Percentiles rank a stretch among this genome's conserved stretches.
Evolutionary conservation across 805 yeast genomes (phyloP).

Genomic region (Scheffersomyces coipomensis): DNA sequence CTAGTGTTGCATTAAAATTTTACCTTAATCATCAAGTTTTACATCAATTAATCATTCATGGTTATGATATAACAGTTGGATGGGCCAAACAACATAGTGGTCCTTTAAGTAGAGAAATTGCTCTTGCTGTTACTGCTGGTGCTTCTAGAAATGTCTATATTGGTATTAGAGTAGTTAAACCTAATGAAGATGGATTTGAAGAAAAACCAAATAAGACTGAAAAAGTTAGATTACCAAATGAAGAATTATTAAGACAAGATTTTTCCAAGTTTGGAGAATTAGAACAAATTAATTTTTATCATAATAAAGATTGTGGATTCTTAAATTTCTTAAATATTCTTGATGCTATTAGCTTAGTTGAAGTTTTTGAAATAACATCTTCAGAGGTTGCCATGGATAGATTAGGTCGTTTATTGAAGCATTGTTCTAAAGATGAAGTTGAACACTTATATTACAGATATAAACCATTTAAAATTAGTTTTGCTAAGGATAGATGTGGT

Average conservation of each 20-base stretch:
- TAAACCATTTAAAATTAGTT: conserved; percentile 54
- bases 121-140: conserved; percentile 66
- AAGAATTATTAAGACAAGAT: conserved; percentile 53
- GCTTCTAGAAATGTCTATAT: conserved; percentile 78
- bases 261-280: conserved; percentile 65
- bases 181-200: conserved; percentile 13
- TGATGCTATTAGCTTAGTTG: conserved; percentile 64
- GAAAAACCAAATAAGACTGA: conserved; percentile 6
- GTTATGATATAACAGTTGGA: conserved; percentile 60
- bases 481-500: conserved; percentile 81
- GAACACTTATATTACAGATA: conserved; percentile 46
- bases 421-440: conserved; percentile 23
- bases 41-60: conserved; percentile 61
- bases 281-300: conserved; percentile 74
- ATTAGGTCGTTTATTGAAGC: conserved; percentile 56
- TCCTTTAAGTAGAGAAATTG: conserved; percentile 52
- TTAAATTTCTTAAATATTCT: conserved; percentile 64
- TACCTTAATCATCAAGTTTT: conserved; percentile 55
- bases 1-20: conserved; percentile 64
- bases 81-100: conserved; percentile 74
- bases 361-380: conserved; percentile 44
- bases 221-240: conserved; percentile 32
- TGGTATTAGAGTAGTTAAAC: conserved; percentile 47
- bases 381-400: conserved; percentile 46
- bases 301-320: conserved; percentile 71